Evolutionary conservation across 1,139 yeast genomes (phyloP), one percentile per base, ranked within the genome.

Genomic region (Meyerozyma sp.): DNA sequence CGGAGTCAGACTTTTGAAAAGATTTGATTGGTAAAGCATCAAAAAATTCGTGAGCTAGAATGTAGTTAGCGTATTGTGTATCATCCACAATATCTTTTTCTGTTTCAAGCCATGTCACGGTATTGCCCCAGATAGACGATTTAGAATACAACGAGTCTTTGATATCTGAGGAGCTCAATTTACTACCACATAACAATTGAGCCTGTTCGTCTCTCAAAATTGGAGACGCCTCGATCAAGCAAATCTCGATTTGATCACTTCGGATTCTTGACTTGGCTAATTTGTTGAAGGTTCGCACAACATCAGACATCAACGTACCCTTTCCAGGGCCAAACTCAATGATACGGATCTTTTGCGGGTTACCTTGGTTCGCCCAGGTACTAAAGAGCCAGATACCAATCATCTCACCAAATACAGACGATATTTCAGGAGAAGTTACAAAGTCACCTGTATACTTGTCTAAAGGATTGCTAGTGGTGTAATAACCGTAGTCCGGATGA

Each of bases 321-420:
- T 76, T 73, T 5, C 96, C 96, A 0, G 96, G 96, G 0, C 96
- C 96, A 59, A 87, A 80, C 59, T 88, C 96, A n/a, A 87, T 70
- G n/a, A 88, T 55, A 44, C 84, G 68, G 28, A 83, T 64, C 8
- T 57, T 50, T 2, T 50, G 29, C 0, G 90, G 87, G 36, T 61
- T 63, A 2, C 72, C 69, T 54, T 84, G 91, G 3, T 68, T 63
- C 42, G 76, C 55, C 88, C 91, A 86, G 23, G 77, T 73, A 16
- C 76, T 68, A 47, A 68, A 79, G 45, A 75, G 67, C 90, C 95
- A 88, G 8, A 88, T 67, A 0, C 95, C 95, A 44, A 87, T 74
- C 70, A 87, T 78, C 58, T 88, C 96, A 9, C 96, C 96, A 68
- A 88, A 88, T 65, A 87, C 84, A 40, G 88, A 89, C 4, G 94